Percentiles rank a stretch among this genome's conserved stretches.
Evolutionary conservation across 192 early-diverging fungal species (phyloP).

Genomic region (Coemansia erecta): DNA sequence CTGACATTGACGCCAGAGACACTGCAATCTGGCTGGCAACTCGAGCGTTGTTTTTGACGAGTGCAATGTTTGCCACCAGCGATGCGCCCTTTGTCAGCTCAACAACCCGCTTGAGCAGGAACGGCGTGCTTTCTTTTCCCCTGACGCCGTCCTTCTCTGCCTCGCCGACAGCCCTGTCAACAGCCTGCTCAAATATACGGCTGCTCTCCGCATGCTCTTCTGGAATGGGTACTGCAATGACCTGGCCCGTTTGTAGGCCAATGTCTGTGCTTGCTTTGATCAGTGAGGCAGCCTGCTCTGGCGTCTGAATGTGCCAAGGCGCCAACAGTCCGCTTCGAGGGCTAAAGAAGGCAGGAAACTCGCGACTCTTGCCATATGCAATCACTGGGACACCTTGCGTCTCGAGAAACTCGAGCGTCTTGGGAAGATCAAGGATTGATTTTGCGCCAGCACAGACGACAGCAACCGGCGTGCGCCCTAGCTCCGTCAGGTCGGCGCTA

Average conservation of each 20-base stretch:
- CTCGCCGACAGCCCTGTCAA: constrained; percentile 70
- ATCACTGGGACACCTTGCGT: constrained; percentile 91
- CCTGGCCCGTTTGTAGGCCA: constrained; percentile 71
- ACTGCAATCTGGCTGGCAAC: constrained; percentile 81
- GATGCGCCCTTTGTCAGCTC: constrained; percentile 84
- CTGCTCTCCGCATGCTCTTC: constrained; percentile 60
- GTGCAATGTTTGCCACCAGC: constrained; percentile 64
- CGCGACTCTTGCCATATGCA: constrained; percentile 62
- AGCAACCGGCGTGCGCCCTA: constrained; percentile 86
- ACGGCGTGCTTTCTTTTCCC: constrained; percentile 93
- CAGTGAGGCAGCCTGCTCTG: constrained; percentile 46
- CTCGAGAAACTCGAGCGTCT: constrained; percentile 90
- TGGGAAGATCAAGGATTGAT: constrained; percentile 90
- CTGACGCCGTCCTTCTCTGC: constrained; percentile 60
- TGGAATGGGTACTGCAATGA: constrained; percentile 91
- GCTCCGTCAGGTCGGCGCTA: constrained; percentile 89
- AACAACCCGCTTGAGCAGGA: constrained; percentile 80
- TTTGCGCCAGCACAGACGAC: constrained; percentile 97
- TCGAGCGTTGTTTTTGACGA: constrained; percentile 89
- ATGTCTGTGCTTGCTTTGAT: constrained; percentile 60
- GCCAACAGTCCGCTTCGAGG: constrained; percentile 60
- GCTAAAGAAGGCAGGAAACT: constrained; percentile 93
- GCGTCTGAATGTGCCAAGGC: constrained; percentile 46
- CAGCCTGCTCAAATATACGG: constrained; percentile 63
- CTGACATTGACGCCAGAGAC: constrained; percentile 25